Evolutionary conservation across 495 filamentous ascomycete genomes (phyloP).

Genomic region (Hypoxylon lienhwacheense): DNA sequence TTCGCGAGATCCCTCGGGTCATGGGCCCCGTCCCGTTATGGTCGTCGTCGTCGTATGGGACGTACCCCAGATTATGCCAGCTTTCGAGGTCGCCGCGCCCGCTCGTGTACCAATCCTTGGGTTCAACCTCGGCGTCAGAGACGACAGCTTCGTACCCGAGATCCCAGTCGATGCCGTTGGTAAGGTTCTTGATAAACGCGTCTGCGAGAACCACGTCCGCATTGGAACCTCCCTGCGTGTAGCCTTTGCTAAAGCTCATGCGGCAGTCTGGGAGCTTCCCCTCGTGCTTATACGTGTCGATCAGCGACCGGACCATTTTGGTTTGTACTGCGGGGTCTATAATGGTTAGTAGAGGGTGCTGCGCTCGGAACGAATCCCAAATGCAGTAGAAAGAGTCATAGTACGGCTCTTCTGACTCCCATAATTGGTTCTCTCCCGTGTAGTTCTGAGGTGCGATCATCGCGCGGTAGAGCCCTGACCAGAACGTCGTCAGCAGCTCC

Average conservation of each 20-base stretch:
- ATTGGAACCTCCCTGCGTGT: slow-evolving; percentile 73
- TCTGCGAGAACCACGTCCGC: slow-evolving; percentile 71
- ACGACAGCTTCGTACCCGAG: slow-evolving; percentile 69
- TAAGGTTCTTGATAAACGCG: slow-evolving; percentile 66
- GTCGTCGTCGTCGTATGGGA: slow-evolving; percentile 64
- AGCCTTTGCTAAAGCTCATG: slow-evolving; percentile 66
- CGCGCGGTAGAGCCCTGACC: slow-evolving; percentile 67
- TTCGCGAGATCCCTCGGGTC: slow-evolving; percentile 65
- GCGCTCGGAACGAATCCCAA: slow-evolving; percentile 73
- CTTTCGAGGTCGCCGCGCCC: slow-evolving; percentile 65
- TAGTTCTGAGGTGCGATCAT: slow-evolving; percentile 72
- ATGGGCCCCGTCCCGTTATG: slow-evolving; percentile 59
- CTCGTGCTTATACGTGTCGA: slow-evolving; percentile 71
- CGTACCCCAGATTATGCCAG: slow-evolving; percentile 64
- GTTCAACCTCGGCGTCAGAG: slow-evolving; percentile 71
- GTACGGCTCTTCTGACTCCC: slow-evolving; percentile 72
- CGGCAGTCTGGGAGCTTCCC: slow-evolving; percentile 62
- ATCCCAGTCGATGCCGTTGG: slow-evolving; percentile 63
- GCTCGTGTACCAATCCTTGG: slow-evolving; percentile 61
- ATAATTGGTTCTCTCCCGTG: slow-evolving; percentile 73
- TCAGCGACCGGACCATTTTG: slow-evolving; percentile 64
- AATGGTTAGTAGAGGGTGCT: slow-evolving; percentile 68
- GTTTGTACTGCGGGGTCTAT: slow-evolving; percentile 67
- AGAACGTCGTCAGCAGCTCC: slow-evolving; percentile 64
- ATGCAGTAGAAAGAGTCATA: slow-evolving; percentile 76